A percentile compares a stretch with the other conserved stretches of the same genome.
Evolutionary conservation across 1,284 basidiomycete genomes (phyloP).

Genomic region (Papiliotrema laurentii): DNA sequence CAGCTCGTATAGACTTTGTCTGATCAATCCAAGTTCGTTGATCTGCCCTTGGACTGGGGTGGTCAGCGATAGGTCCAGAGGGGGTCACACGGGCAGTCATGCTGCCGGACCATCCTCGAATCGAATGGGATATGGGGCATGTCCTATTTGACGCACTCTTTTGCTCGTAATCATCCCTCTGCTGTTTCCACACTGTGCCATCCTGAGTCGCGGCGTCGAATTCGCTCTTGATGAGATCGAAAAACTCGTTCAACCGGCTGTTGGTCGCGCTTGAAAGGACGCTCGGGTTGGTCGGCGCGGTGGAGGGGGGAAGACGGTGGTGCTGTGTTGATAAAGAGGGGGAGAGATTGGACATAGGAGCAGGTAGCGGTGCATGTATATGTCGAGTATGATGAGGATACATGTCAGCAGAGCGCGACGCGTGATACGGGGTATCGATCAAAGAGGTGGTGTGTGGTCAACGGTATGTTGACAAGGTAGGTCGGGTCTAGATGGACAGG

Average conservation of each 20-base stretch:
- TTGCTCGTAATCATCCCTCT: conserved; percentile 84
- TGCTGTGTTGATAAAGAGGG: conserved; percentile 24
- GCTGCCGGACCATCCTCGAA: background rate
- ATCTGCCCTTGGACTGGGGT: conserved; percentile 63
- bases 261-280: conserved; percentile 14
- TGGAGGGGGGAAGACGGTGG: conserved; percentile 40
- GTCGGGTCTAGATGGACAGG: no score
- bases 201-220: conserved; percentile 75
- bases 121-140: background rate
- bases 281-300: conserved; percentile 25
- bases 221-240: conserved; percentile 80
- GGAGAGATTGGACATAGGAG: background rate
- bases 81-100: background rate
- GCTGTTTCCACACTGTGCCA: conserved; percentile 61
- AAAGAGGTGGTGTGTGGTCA: no score
- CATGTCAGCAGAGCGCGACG: no score
- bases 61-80: background rate
- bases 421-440: no score
- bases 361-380: no score
- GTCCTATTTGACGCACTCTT: conserved; percentile 59
- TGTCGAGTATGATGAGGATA: no score
- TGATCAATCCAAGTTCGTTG: conserved; percentile 66
- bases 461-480: no score
- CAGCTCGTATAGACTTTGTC: conserved; percentile 70
- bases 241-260: conserved; percentile 65